Evolutionary conservation across 306 rosid genomes (phyloP).

Genomic region (Pterocarpus santalinus): DNA sequence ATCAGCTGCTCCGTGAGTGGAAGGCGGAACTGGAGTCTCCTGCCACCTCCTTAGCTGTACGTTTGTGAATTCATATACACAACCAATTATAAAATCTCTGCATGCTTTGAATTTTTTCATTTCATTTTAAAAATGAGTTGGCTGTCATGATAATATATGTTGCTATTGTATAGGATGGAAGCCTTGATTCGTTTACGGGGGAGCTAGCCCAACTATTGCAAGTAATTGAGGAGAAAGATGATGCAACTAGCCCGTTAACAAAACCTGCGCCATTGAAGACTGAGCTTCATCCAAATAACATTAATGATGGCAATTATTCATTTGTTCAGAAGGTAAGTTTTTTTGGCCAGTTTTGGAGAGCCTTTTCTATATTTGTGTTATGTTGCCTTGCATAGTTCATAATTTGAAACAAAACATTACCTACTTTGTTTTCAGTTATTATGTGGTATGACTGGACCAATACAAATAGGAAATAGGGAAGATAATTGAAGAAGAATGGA

Average conservation of each 20-base stretch:
- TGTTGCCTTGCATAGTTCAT: slow-evolving; percentile 14
- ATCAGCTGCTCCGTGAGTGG: slow-evolving; percentile 95
- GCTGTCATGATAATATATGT: slow-evolving; percentile 47
- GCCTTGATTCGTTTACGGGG: slow-evolving; percentile 77
- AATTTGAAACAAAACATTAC: slow-evolving; percentile 31
- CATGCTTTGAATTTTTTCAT: background rate
- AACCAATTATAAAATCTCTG: background rate
- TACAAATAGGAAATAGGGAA: no score
- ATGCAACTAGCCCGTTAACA: slow-evolving; percentile 86
- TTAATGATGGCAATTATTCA: slow-evolving; percentile 54
- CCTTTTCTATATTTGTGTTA: background rate
- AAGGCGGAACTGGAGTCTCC: slow-evolving; percentile 89
- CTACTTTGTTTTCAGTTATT: background rate
- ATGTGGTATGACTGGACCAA: background rate
- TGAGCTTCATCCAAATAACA: slow-evolving; percentile 61
- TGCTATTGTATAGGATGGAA: slow-evolving; percentile 70
- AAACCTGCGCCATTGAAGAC: slow-evolving; percentile 61
- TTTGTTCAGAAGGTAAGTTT: slow-evolving; percentile 66
- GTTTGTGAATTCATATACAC: slow-evolving; percentile 29
- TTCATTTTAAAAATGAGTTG: slow-evolving; percentile 34
- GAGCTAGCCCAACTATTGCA: slow-evolving; percentile 81
- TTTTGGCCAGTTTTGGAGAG: slow-evolving; percentile 19
- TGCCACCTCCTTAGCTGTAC: slow-evolving; percentile 70
- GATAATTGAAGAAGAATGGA: no score
- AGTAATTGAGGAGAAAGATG: slow-evolving; percentile 83